phyloP scores from a whole-genome alignment of 2,329 filamentous ascomycete species.

The Pseudogymnoascus sp. region DNA sequence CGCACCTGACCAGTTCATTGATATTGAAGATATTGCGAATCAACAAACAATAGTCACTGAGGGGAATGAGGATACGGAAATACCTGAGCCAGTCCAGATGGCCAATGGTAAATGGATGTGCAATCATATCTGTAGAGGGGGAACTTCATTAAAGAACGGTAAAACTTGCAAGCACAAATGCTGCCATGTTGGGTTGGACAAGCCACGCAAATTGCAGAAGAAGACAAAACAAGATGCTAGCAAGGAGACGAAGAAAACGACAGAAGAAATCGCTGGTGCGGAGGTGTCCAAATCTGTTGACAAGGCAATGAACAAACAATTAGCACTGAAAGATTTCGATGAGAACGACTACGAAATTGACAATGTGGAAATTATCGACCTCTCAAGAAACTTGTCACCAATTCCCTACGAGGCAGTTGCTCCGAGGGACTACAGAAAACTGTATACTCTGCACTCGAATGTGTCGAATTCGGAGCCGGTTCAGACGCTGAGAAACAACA shows the following conservation, averaged over 20 bases:
- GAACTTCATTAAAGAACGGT: slow-evolving; percentile 30
- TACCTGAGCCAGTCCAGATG: slow-evolving; percentile 41
- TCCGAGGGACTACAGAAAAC: slow-evolving; percentile 22
- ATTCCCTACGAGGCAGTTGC: slow-evolving; percentile 17
- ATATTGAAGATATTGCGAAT: slow-evolving; percentile 48
- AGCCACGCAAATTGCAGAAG: slow-evolving; percentile 33
- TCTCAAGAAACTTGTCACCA: slow-evolving; percentile 16
- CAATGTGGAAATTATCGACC: slow-evolving; percentile 24
- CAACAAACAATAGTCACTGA: slow-evolving; percentile 18
- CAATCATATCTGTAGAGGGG: slow-evolving; percentile 55
- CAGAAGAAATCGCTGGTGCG: background rate
- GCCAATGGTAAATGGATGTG: slow-evolving; percentile 67
- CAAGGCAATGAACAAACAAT: background rate
- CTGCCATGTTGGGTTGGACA: slow-evolving; percentile 63
- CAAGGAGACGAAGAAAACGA: background rate
- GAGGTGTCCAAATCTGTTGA: background rate
- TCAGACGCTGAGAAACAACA: slow-evolving; percentile 20
- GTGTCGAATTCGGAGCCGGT: slow-evolving; percentile 20
- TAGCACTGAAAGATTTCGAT: background rate
- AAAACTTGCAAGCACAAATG: slow-evolving; percentile 61
- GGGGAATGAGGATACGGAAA: slow-evolving; percentile 7
- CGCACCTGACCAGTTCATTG: slow-evolving; percentile 38
- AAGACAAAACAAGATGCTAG: background rate
- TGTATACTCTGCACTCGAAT: slow-evolving; percentile 25
- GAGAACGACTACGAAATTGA: background rate